These are phyloP conservation scores for Apiotrichum gracile DNA, from an alignment of 1,284 basidiomycete species.

Conservation along the genomic window DNA sequence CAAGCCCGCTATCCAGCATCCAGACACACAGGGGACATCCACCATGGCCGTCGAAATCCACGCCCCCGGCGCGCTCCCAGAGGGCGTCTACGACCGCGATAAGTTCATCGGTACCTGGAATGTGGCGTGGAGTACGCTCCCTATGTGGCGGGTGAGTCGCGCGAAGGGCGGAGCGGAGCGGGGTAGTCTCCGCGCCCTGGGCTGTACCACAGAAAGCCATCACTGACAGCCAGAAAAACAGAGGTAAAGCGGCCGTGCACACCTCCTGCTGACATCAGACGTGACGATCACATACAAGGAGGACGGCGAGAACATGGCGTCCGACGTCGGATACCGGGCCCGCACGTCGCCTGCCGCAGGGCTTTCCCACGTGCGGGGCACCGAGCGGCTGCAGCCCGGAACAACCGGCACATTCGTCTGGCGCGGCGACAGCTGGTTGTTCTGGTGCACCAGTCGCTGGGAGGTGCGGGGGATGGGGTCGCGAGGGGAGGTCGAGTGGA, in stretches of 20 bases:
- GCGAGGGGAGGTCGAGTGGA: constrained; percentile 46
- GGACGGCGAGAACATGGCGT: constrained; percentile 34
- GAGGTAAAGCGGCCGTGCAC: too few relatives aligned
- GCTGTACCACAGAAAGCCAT: background rate
- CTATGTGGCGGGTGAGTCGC: constrained; percentile 51
- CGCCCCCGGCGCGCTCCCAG: too few relatives aligned
- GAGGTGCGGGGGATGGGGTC: constrained; percentile 50
- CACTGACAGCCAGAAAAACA: too few relatives aligned
- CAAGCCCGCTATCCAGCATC: too few relatives aligned
- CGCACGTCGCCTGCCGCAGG: background rate
- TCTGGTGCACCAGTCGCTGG: constrained; percentile 51
- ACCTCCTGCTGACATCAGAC: constrained; percentile 30
- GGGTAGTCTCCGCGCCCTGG: background rate
- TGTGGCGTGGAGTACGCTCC: constrained; percentile 51
- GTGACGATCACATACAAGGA: constrained; percentile 51
- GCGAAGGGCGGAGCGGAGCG: background rate
- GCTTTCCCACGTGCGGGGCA: constrained; percentile 39
- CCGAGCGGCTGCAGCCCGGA: constrained; percentile 29
- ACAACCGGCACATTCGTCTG: constrained; percentile 49
- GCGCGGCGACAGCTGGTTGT: constrained; percentile 51
- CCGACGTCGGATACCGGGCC: constrained; percentile 45
- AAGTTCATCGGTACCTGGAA: constrained; percentile 51
- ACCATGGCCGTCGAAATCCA: too few relatives aligned
- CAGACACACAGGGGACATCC: too few relatives aligned
- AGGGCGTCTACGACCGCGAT: too few relatives aligned